phyloP scores from a whole-genome alignment of 2,329 filamentous ascomycete species.

The Arthrobotrys iridis region DNA sequence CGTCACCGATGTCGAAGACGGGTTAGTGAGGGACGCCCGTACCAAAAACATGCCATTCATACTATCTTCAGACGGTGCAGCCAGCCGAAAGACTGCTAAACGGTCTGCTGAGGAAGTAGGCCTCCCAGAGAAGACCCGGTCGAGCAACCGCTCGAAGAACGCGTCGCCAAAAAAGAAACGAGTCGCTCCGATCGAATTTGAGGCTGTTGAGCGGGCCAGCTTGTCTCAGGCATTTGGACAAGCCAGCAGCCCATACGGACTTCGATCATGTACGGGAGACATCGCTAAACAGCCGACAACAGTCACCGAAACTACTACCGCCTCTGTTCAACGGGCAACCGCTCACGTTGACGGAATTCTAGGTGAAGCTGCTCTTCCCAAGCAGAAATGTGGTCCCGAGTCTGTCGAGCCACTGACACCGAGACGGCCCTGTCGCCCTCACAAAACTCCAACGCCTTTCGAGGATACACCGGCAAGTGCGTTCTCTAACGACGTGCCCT shows the following conservation, averaged over 20 bases:
- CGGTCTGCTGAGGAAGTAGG: neutral
- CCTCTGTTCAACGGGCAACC: neutral
- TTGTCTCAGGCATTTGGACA: neutral
- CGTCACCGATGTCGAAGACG: neutral
- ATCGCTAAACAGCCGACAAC: neutral
- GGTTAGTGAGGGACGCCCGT: neutral
- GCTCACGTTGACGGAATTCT: neutral
- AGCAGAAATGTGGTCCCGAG: neutral
- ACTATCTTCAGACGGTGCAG: neutral
- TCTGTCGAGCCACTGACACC: neutral
- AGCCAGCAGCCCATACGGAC: neutral
- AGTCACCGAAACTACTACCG: neutral
- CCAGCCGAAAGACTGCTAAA: neutral
- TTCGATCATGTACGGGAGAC: neutral
- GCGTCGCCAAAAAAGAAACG: constrained; percentile 40
- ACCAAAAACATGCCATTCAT: neutral
- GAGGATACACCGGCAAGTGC: neutral
- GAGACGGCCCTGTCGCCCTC: constrained; percentile 6
- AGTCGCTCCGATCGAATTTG: constrained; percentile 24
- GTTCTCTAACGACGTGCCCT: no score
- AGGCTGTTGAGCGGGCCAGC: constrained; percentile 6
- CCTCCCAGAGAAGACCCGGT: constrained; percentile 34
- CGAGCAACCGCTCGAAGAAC: constrained; percentile 3
- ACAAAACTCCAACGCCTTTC: neutral
- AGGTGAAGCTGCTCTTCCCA: neutral